Base-by-base conservation (phyloP, 371 early-diverging fungal species). In the Globomyces sp. region DNA sequence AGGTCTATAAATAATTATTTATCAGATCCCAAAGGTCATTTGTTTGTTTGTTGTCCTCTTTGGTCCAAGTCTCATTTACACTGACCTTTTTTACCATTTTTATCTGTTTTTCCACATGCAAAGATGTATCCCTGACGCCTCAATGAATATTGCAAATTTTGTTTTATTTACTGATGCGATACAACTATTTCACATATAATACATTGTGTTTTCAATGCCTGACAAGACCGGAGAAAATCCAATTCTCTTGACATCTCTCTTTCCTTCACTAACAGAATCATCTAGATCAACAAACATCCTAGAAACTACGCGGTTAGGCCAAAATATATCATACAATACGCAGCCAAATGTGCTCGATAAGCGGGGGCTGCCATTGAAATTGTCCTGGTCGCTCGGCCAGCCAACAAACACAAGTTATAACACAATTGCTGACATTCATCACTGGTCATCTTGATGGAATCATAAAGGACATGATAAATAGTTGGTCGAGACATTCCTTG, bases 401-500 rank as follows among this genome's bases (percentile, higher is more conserved):
- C 94, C 40, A 92, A 77, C 74, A 92, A 94, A 80, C 96, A 96
- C 57, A 95, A 81, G 24, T 85, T 76, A 77, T 93, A 94, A 0
- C 92, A 91, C n/a, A 94, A 81, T 57, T 89, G 86, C 72, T 94
- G 92, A 4, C 96, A 74, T 58, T 76, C 65, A 68, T 94, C 92
- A 5, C 89, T 64, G 6, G 85, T 80, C 65, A 95, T 92, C 3
- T 84, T 74, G 77, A 90, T 90, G 45, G 96, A 95, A 74, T 98
- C 94, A 44, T 78, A 63, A 3, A 89, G 70, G 5, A 95, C 93
- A 63, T 86, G 85, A 83, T 96, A 98, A 69, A 92, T 89, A 2
- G 93, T 89, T 2, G 95, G 93, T 43, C 92, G 83, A 44, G 94
- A 92, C 1, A 95, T 94, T 63, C 99, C 99, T 75, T 96, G 86